Evolutionary conservation across 1,284 basidiomycete genomes (phyloP).

Genomic region (Anthracocystis walkeri): DNA sequence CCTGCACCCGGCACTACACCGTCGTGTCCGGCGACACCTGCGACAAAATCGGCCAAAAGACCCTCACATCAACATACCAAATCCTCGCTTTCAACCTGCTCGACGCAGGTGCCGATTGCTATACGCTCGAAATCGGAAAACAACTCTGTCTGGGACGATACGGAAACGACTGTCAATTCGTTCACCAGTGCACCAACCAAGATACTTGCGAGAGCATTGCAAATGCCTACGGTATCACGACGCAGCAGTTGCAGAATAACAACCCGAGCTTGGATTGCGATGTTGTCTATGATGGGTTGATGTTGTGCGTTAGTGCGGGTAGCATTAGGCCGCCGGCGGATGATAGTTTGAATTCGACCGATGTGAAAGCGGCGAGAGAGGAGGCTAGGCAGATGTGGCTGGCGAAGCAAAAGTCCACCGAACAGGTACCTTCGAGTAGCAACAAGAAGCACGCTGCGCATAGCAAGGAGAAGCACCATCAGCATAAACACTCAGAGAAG

Average conservation of each 20-base stretch:
- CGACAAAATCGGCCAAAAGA: slow-evolving; percentile 77
- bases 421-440: not conserved
- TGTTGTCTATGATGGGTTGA: slow-evolving; percentile 56
- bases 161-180: slow-evolving; percentile 65
- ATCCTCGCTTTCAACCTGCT: slow-evolving; percentile 75
- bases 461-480: slow-evolving; percentile 3
- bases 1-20: slow-evolving; percentile 77
- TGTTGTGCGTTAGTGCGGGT: slow-evolving; percentile 58
- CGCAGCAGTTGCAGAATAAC: slow-evolving; percentile 49
- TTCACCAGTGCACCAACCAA: slow-evolving; percentile 41
- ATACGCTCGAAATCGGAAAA: slow-evolving; percentile 76
- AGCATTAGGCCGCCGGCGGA: slow-evolving; percentile 53
- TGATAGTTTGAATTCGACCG: slow-evolving; percentile 46
- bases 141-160: slow-evolving; percentile 61
- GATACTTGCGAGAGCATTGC: slow-evolving; percentile 60
- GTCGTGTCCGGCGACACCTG: slow-evolving; percentile 76
- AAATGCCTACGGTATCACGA: slow-evolving; percentile 51
- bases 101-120: slow-evolving; percentile 74
- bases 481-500: not conserved
- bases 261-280: slow-evolving; percentile 60
- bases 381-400: slow-evolving; percentile 35
- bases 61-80: slow-evolving; percentile 81
- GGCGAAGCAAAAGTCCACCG: not conserved
- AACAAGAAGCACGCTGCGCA: slow-evolving; percentile 8
- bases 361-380: slow-evolving; percentile 29